These are phyloP conservation scores for Diversispora eburnea DNA, from an alignment of 192 early-diverging fungal species.

Conservation along the genomic window DNA sequence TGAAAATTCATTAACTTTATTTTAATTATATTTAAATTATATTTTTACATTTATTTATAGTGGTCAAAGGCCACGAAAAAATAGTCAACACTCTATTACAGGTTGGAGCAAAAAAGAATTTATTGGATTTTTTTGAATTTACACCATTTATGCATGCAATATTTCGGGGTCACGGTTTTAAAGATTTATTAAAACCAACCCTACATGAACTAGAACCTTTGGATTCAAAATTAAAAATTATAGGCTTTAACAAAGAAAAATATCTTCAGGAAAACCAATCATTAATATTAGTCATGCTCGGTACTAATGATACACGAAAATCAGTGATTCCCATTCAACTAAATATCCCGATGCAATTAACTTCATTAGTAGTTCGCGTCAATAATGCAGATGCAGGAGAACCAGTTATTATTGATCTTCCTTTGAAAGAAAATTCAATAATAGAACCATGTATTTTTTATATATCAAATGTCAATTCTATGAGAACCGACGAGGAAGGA, in stretches of 20 bases:
- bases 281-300: constrained; percentile 63
- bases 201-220: too few relatives aligned
- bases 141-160: constrained; percentile 64
- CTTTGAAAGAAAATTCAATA: constrained; percentile 41
- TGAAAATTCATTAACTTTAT: neutral
- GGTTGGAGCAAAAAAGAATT: constrained; percentile 48
- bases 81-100: constrained; percentile 50
- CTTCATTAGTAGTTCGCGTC: constrained; percentile 57
- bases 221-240: too few relatives aligned
- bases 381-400: constrained; percentile 59
- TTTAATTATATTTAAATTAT: neutral
- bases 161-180: constrained; percentile 54
- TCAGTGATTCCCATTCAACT: constrained; percentile 44
- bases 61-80: constrained; percentile 56
- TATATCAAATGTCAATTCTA: too few relatives aligned
- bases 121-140: constrained; percentile 49
- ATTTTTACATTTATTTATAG: constrained; percentile 31
- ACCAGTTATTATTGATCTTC: constrained; percentile 53
- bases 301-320: constrained; percentile 56
- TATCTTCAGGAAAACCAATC: constrained; percentile 55
- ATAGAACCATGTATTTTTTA: too few relatives aligned
- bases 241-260: constrained; percentile 31
- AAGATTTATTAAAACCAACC: neutral
- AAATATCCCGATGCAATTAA: too few relatives aligned
- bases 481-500: too few relatives aligned